phyloP scores from a whole-genome alignment of 2,329 filamentous ascomycete genomes.

The Neopestalotiopsis sp. region DNA sequence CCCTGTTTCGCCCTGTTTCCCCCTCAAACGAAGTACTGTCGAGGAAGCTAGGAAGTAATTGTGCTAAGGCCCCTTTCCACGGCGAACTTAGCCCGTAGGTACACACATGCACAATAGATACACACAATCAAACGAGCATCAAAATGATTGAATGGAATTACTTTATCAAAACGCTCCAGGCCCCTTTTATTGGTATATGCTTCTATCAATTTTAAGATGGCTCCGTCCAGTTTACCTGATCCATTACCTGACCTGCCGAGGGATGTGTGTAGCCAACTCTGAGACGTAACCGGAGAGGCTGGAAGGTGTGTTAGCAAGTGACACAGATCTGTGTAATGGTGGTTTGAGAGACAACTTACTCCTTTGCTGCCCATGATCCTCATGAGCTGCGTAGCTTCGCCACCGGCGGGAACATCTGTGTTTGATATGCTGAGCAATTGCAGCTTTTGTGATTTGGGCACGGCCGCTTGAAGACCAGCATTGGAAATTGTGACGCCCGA shows the following conservation, averaged over 20 bases:
- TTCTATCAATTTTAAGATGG: constrained; percentile 47
- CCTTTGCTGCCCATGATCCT: constrained; percentile 83
- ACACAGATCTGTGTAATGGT: constrained; percentile 10
- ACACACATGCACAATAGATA: neutral
- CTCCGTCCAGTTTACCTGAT: constrained; percentile 98
- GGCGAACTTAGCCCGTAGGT: too few relatives aligned
- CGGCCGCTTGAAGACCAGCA: constrained; percentile 89
- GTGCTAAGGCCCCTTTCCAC: accelerated
- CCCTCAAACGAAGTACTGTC: too few relatives aligned
- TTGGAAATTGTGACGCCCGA: constrained; percentile 69
- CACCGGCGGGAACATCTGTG: constrained; percentile 74
- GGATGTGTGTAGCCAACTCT: constrained; percentile 82
- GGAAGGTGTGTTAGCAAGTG: constrained; percentile 21
- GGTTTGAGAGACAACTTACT: constrained; percentile 65
- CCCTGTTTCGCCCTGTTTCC: too few relatives aligned
- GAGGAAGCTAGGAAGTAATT: too few relatives aligned
- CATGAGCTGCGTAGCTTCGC: constrained; percentile 90
- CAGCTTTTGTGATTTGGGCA: constrained; percentile 94
- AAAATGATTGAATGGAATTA: neutral
- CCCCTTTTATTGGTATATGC: constrained; percentile 25
- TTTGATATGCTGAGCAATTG: constrained; percentile 90
- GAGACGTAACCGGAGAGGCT: constrained; percentile 86
- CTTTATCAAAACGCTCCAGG: neutral
- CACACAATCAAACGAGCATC: neutral
- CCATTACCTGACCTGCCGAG: constrained; percentile 72